Evolutionary conservation across 2,329 filamentous ascomycete genomes (phyloP), one percentile per base, ranked within the genome.

Genomic region (Ophiostoma pallidulum): DNA sequence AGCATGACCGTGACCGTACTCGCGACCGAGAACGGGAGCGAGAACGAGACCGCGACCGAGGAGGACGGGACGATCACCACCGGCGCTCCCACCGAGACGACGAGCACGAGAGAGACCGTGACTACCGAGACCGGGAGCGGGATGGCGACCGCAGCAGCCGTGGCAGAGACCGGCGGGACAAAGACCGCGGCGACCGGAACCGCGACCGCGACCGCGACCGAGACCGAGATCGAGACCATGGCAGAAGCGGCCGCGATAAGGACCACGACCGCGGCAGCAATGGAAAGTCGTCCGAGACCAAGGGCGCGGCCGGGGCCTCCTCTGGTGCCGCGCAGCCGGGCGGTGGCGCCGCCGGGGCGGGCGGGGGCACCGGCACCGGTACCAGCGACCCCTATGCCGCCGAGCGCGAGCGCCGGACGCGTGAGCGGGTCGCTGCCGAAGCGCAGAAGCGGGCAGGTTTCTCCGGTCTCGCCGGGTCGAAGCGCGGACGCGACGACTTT

Each of bases 351-450:
- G 41, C 32, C 14, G 43, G 26, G 4, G 45, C 44, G 3, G n/a
- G 24, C 1, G 26, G 10, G 54, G 20, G 46, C 53, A 16, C 36
- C 55, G 38, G 71, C 69, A 28, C 28, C 16, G 35, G 39, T 19
- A 41, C 42, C 41, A 35, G 45, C 50, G 79, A 84, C 54, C 72
- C 77, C n/a, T 82, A 86, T 61, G 82, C 82, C 2, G 68, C 81
- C 0, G 83, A 87, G 62, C 77, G 83, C 19, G 82, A 85, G 59
- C 77, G 76, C 12, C 69, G 80, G 14, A 75, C 83, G 57, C 72
- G 80, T 39, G 80, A 84, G 61, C 71, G 83, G 22, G 67, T 85
- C 44, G 68, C 82, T 12, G 82, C 81, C 57, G 83, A 87, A 63
- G 77, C 79, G 33, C 79, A 86, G 62, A 58, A 58, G 45, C 53